Evolutionary conservation across 352 stramenopile species (phyloP), one percentile per base, ranked within the genome.

Genomic region (Globisporangium parvum): DNA sequence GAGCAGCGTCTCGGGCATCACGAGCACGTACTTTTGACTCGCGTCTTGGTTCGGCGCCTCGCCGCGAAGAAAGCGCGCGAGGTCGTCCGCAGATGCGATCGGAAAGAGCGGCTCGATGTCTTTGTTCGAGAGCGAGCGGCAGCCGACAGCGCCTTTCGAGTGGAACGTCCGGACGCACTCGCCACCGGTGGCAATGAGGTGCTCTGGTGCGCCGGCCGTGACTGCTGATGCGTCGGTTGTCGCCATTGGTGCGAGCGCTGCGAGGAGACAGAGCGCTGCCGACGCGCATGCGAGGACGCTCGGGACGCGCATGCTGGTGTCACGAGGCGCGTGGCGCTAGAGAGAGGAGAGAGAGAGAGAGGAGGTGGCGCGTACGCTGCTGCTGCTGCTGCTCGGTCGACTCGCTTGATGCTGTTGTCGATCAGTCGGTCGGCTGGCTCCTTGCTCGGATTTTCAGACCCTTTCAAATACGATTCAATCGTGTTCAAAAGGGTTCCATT

Each of bases 151-250:
- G 56, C 83, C 83, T 28, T 47, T 49, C 10, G 79, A 85, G 70
- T 93, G 83, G 69, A 89, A 93, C 12, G 88, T 53, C 3, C 83
- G 83, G 54, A 89, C 79, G 57, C 80, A 93, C 59, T 91, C 77
- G 51, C 80, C 80, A 41, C 77, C 83, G 14, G 60, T 58, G 3
- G 82, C 66, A 15, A 84, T 35, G n/a, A 91, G 63, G 50, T 89
- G 81, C 48, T 88, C 73, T 0, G 83, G 77, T 20, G 69, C 60
- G 37, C 83, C 83, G 8, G 80, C 77, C 40, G 69, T 91, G 56
- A 88, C 70, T 37, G 80, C 73, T 26, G 80, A 62, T 12, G 74
- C 77, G 17, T 77, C 55, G 1, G 18, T 15, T 47, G 23, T 18
- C 11, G 52, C n/a, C n/a, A n/a, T n/a, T n/a, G n/a, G 42, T 11